phyloP scores from a whole-genome alignment of 805 yeast species.

The Ogataea wickerhamii region DNA sequence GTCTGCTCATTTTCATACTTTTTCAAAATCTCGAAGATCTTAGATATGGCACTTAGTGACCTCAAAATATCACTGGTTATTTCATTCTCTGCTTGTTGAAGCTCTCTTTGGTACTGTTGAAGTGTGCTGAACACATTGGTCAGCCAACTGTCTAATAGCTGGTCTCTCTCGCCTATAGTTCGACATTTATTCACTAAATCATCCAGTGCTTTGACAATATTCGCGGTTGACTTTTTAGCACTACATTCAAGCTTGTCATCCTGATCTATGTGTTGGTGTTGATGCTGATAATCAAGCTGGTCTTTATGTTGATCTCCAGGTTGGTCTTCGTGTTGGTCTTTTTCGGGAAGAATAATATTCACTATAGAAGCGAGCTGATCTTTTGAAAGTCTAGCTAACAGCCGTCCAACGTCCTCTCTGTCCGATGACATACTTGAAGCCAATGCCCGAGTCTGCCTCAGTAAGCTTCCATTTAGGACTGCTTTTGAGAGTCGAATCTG shows the following conservation, averaged over 20 bases:
- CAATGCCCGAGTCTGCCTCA: background rate
- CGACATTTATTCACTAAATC: conserved; percentile 12
- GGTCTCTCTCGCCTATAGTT: conserved; percentile 13
- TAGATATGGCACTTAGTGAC: conserved; percentile 26
- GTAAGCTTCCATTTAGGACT: background rate
- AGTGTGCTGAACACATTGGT: conserved; percentile 6
- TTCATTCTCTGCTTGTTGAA: conserved; percentile 12
- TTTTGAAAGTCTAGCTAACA: conserved; percentile 8
- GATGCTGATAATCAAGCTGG: too few relatives aligned
- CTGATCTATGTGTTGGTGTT: conserved; percentile 1
- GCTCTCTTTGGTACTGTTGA: conserved; percentile 8
- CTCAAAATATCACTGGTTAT: conserved; percentile 22
- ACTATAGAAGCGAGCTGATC: conserved; percentile 12
- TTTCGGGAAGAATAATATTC: conserved; percentile 6
- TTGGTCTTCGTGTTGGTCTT: background rate
- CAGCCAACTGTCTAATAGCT: conserved; percentile 14
- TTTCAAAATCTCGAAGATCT: conserved; percentile 19
- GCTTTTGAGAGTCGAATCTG: background rate
- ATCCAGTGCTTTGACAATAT: conserved; percentile 9
- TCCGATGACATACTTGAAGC: conserved; percentile 1
- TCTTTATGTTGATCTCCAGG: too few relatives aligned
- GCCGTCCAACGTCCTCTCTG: conserved; percentile 4
- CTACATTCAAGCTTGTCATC: background rate
- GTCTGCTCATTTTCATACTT: conserved; percentile 12
- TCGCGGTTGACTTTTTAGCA: conserved; percentile 1